Conservation (phyloP, 306 rosid genomes). For the Nissolia schottii region DNA sequence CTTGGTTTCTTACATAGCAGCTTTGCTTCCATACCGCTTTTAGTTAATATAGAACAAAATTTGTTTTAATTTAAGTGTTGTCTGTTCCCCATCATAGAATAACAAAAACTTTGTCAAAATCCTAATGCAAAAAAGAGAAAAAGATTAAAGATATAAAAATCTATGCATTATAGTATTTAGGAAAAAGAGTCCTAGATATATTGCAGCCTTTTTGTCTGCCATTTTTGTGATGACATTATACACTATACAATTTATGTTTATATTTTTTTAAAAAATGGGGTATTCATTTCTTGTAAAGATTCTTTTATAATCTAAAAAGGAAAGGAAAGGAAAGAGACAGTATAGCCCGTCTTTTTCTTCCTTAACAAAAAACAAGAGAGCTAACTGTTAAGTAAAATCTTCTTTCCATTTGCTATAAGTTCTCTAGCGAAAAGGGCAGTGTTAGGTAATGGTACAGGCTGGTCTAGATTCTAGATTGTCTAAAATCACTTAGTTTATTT, state of each 20-base stretch:
- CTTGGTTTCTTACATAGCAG: background rate
- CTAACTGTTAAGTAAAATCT: background rate
- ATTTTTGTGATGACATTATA: background rate
- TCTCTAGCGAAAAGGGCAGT: background rate
- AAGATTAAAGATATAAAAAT: background rate
- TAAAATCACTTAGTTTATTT: constrained; percentile 4
- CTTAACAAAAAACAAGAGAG: background rate
- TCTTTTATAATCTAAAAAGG: background rate
- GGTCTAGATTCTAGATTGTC: constrained; percentile 7
- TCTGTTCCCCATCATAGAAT: background rate
- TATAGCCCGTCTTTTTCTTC: background rate
- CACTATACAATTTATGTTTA: background rate
- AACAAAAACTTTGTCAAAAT: background rate
- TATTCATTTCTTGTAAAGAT: background rate
- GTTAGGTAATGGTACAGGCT: constrained; percentile 19
- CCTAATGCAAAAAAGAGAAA: background rate
- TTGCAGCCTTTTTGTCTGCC: constrained; percentile 10
- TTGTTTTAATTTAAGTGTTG: background rate
- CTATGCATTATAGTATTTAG: background rate
- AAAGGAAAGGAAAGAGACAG: background rate
- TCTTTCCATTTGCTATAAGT: background rate
- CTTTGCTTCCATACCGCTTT: background rate
- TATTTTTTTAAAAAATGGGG: background rate
- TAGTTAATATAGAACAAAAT: background rate
- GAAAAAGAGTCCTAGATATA: constrained; percentile 10